A percentile compares a stretch with the other conserved stretches of the same genome.
These are phyloP conservation scores for Trametes polyzona DNA, from an alignment of 1,284 basidiomycete genomes.

Conservation along the genomic window DNA sequence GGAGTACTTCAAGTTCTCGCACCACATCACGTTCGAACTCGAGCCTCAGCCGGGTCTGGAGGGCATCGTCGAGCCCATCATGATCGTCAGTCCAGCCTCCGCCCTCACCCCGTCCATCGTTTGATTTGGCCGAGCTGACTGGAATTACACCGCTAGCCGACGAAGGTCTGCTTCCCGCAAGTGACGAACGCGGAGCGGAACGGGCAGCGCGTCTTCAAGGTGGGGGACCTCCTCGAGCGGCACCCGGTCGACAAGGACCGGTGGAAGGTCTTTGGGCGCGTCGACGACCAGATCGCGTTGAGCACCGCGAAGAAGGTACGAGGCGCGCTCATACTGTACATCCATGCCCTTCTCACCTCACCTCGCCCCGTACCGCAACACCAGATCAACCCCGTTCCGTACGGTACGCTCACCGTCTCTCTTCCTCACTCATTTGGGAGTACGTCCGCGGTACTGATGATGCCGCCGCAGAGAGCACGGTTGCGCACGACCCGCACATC, in stretches of 20 bases:
- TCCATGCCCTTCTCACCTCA: too few relatives aligned
- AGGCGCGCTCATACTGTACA: too few relatives aligned
- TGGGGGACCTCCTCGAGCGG: conserved; percentile 14
- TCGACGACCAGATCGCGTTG: conserved; percentile 18
- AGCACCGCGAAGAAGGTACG: conserved; percentile 14
- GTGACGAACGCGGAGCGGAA: conserved; percentile 3
- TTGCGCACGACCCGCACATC: conserved; percentile 18
- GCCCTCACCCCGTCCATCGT: not conserved
- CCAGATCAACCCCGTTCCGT: conserved; percentile 14
- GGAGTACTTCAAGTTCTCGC: conserved; percentile 26
- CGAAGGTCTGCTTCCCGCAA: conserved; percentile 1
- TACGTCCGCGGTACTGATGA: not conserved
- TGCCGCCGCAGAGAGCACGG: conserved; percentile 7
- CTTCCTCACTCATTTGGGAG: not conserved
- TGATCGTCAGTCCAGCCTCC: conserved; percentile 17
- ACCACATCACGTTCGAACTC: conserved; percentile 18
- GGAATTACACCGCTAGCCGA: not conserved
- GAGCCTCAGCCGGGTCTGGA: conserved; percentile 8
- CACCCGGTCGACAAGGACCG: conserved; percentile 6
- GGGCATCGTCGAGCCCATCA: conserved; percentile 19
- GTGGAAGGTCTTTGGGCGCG: conserved; percentile 12
- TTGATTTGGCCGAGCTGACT: too few relatives aligned
- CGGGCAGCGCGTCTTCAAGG: conserved; percentile 10
- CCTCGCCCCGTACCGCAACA: too few relatives aligned
- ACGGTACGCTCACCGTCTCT: conserved; percentile 4